A percentile compares a stretch with the other conserved stretches of the same genome.
Evolutionary conservation across 495 filamentous ascomycete species (phyloP).

Genomic region (Hypoxylon cercidicola): DNA sequence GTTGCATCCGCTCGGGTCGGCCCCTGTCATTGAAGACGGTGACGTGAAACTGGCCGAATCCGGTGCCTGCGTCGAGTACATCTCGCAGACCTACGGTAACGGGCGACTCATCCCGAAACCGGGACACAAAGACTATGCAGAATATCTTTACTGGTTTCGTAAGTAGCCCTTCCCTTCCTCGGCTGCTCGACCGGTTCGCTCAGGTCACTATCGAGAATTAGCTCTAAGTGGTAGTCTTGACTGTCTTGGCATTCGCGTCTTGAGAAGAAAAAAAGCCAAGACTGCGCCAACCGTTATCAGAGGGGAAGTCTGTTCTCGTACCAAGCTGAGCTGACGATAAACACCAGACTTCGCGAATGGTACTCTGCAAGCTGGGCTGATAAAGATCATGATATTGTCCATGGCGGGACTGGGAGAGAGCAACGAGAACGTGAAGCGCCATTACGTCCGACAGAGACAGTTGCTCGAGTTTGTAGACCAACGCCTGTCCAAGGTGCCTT

Average conservation of each 20-base stretch:
- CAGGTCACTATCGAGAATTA: too few relatives aligned
- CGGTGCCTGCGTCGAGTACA: slow-evolving; percentile 66
- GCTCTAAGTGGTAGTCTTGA: too few relatives aligned
- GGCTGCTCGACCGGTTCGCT: too few relatives aligned
- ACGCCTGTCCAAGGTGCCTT: slow-evolving; percentile 57
- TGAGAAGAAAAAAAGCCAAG: too few relatives aligned
- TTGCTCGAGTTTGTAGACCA: slow-evolving; percentile 55
- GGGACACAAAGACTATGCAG: slow-evolving; percentile 56
- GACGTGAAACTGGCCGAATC: slow-evolving; percentile 64
- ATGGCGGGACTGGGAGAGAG: slow-evolving; percentile 15
- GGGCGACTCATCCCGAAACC: slow-evolving; percentile 57
- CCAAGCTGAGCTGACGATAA: not conserved
- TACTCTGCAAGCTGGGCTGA: slow-evolving; percentile 58
- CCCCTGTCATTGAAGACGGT: slow-evolving; percentile 67
- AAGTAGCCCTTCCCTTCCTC: slow-evolving; percentile 15
- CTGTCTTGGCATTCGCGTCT: too few relatives aligned
- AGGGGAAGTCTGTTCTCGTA: too few relatives aligned
- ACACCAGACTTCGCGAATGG: slow-evolving; percentile 63
- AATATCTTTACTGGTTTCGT: slow-evolving; percentile 70
- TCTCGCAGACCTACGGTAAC: slow-evolving; percentile 61
- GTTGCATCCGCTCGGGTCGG: slow-evolving; percentile 62
- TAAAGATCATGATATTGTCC: slow-evolving; percentile 15
- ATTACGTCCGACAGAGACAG: slow-evolving; percentile 39
- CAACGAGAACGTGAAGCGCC: slow-evolving; percentile 15
- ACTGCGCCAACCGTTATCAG: too few relatives aligned